phyloP scores from a whole-genome alignment of 2,329 filamentous ascomycete species.

The Ceratocystis cacaofunesta region DNA sequence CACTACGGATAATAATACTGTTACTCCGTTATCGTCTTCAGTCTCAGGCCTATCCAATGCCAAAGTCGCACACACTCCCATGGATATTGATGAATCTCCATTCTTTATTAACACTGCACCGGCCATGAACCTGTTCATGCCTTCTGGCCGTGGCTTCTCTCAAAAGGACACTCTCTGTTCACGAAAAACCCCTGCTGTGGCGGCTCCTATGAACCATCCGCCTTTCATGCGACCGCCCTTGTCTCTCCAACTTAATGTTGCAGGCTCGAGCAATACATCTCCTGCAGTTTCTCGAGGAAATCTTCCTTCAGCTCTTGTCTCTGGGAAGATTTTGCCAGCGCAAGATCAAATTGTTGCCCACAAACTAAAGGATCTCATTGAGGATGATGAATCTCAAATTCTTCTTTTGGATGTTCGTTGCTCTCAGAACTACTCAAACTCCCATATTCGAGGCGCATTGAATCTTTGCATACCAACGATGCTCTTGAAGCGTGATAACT shows the following conservation, averaged over 20 bases:
- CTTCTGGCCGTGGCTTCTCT: background rate
- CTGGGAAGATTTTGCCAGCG: background rate
- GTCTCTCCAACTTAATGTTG: constrained; percentile 33
- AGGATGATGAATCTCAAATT: constrained; percentile 24
- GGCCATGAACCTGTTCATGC: constrained; percentile 28
- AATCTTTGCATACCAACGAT: constrained; percentile 95
- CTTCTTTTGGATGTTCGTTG: constrained; percentile 68
- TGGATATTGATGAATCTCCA: constrained; percentile 29
- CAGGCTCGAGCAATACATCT: constrained; percentile 19
- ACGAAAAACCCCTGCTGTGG: background rate
- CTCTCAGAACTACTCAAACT: constrained; percentile 62
- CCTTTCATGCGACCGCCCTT: constrained; percentile 23
- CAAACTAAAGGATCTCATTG: constrained; percentile 42
- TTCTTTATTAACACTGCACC: constrained; percentile 21
- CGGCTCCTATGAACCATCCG: background rate
- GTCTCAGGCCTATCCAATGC: constrained; percentile 16
- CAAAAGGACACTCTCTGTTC: background rate
- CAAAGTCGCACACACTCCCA: constrained; percentile 18
- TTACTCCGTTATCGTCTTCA: background rate
- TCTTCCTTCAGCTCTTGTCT: constrained; percentile 1
- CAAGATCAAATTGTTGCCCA: constrained; percentile 39
- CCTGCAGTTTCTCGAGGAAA: constrained; percentile 17
- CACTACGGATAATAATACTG: background rate
- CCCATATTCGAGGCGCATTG: constrained; percentile 63
- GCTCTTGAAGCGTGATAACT: constrained; percentile 76